Evolutionary conservation across 2,329 filamentous ascomycete genomes (phyloP).

Genomic region (Fusarium heterosporum): DNA sequence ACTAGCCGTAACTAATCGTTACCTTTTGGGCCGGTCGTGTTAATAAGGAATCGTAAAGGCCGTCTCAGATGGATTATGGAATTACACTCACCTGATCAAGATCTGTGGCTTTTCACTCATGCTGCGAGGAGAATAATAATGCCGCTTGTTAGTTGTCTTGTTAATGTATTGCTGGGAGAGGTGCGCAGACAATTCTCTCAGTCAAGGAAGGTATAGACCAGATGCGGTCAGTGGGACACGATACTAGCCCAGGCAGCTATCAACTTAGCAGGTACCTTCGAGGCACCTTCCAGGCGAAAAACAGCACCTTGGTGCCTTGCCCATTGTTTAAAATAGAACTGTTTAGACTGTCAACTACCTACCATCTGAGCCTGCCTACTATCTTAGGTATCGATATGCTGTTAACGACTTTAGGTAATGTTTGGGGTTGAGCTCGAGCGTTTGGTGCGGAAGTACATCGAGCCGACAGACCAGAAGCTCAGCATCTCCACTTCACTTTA

Average conservation of each 20-base stretch:
- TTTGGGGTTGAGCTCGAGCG: too few relatives aligned
- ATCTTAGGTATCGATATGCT: background rate
- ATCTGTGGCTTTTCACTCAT: too few relatives aligned
- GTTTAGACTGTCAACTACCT: background rate
- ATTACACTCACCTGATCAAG: too few relatives aligned
- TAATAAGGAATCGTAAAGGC: slow-evolving; percentile 14
- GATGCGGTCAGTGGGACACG: too few relatives aligned
- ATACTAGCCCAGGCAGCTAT: too few relatives aligned
- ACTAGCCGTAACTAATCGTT: slow-evolving; percentile 14
- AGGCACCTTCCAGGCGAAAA: too few relatives aligned
- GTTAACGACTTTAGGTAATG: background rate
- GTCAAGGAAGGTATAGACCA: background rate
- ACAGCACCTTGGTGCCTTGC: too few relatives aligned
- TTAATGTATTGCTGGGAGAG: too few relatives aligned
- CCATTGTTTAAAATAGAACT: too few relatives aligned
- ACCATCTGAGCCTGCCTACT: slow-evolving; percentile 1
- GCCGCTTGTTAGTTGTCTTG: too few relatives aligned
- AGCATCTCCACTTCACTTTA: slow-evolving; percentile 24
- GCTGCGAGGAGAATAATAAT: too few relatives aligned
- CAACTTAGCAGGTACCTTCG: too few relatives aligned
- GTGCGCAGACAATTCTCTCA: background rate
- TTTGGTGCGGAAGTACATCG: slow-evolving; percentile 24
- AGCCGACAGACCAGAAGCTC: slow-evolving; percentile 32
- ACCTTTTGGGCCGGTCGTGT: slow-evolving; percentile 2
- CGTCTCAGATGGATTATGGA: slow-evolving; percentile 1